Percentiles rank a stretch among this genome's conserved stretches.
phyloP scores from a whole-genome alignment of 805 yeast genomes.

The Dipodascus geniculatus region DNA sequence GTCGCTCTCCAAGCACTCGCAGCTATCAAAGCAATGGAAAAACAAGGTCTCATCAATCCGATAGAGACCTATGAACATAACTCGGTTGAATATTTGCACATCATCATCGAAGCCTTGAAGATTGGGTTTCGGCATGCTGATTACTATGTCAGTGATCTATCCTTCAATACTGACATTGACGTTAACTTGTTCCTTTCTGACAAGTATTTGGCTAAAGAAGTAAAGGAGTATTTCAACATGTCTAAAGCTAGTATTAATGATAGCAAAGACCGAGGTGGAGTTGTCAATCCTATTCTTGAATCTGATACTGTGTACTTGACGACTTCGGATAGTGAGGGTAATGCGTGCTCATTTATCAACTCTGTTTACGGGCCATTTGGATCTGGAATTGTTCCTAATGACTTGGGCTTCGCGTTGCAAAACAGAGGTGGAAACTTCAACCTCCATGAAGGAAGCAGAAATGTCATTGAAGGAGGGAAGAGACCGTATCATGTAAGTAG shows the following conservation, averaged over 20 bases:
- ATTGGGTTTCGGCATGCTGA: conserved; percentile 66
- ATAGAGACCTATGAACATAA: conserved; percentile 40
- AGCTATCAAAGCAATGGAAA: conserved; percentile 43
- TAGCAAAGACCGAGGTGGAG: conserved; percentile 32
- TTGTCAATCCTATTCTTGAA: conserved; percentile 40
- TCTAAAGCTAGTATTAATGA: conserved; percentile 27
- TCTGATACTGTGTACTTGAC: conserved; percentile 67
- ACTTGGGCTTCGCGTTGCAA: conserved; percentile 55
- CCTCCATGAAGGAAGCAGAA: conserved; percentile 42
- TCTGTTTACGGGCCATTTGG: conserved; percentile 65
- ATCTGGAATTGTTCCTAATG: conserved; percentile 49
- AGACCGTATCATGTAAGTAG: conserved; percentile 48
- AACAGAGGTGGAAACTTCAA: conserved; percentile 72
- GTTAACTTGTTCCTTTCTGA: conserved; percentile 35
- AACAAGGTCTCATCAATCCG: conserved; percentile 21
- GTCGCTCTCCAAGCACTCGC: conserved; percentile 67
- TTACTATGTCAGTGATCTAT: conserved; percentile 55
- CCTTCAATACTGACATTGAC: conserved; percentile 23
- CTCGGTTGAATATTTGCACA: conserved; percentile 57
- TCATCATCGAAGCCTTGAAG: conserved; percentile 60
- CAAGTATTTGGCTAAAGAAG: conserved; percentile 38
- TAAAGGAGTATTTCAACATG: conserved; percentile 34
- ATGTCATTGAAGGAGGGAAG: conserved; percentile 55
- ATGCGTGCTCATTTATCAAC: conserved; percentile 72
- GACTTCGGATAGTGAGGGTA: conserved; percentile 55